Conservation (phyloP, 1,139 yeast genomes). For the Nakaseomyces nivariensis region DNA sequence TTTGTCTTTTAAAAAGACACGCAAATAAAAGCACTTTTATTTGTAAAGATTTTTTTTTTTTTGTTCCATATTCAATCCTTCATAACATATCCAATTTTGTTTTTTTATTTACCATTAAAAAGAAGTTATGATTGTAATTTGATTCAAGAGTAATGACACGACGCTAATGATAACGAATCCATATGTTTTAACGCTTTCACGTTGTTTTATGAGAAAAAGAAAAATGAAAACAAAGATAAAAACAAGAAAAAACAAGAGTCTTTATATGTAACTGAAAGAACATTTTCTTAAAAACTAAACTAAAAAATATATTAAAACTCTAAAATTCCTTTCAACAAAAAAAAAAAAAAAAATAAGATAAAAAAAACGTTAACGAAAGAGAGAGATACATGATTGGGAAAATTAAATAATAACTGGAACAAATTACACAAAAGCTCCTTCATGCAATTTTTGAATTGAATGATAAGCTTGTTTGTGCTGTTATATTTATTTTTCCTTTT, state of each 20-base stretch:
- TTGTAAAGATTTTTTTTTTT: background rate
- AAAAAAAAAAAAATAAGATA: no score
- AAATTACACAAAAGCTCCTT: no score
- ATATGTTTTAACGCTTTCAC: constrained; percentile 1
- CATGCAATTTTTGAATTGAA: no score
- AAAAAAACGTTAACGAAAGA: no score
- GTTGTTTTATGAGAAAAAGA: constrained; percentile 1
- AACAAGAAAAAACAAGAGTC: background rate
- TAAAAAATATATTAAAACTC: background rate
- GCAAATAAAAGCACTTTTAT: no score
- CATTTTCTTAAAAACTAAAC: background rate
- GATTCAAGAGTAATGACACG: constrained; percentile 1
- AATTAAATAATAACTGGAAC: no score
- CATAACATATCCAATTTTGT: background rate
- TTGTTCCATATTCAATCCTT: background rate
- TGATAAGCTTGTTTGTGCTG: no score
- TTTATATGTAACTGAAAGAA: background rate
- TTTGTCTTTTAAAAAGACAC: no score
- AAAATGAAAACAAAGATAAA: background rate
- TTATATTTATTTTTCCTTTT: background rate
- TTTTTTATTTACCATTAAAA: background rate
- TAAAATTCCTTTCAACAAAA: no score
- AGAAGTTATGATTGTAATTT: background rate
- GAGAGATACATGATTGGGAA: no score
- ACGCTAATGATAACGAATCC: constrained; percentile 1